A percentile compares a stretch with the other conserved stretches of the same genome.
phyloP scores from a whole-genome alignment of 148 eudicot species.

The Diospyros kaki region DNA sequence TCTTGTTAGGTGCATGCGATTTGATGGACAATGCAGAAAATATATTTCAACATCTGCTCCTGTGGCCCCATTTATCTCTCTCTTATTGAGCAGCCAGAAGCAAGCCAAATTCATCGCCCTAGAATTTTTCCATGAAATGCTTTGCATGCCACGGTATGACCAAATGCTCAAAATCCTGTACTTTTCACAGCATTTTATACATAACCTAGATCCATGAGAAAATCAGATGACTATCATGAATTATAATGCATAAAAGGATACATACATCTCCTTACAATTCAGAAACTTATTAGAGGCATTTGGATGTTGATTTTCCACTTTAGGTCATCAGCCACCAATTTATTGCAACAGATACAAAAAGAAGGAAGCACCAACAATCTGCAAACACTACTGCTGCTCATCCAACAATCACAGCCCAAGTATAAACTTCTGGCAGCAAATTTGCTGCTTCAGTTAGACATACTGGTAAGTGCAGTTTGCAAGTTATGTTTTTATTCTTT shows the following conservation, averaged over 20 bases:
- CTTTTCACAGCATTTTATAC: neutral
- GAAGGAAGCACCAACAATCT: conserved; percentile 31
- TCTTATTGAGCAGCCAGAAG: conserved; percentile 38
- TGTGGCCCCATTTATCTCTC: conserved; percentile 29
- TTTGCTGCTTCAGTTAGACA: conserved; percentile 43
- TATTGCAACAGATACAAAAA: conserved; percentile 38
- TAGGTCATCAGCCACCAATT: conserved; percentile 37
- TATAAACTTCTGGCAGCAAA: conserved; percentile 51
- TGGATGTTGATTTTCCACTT: neutral
- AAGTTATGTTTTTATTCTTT: conserved; percentile 1
- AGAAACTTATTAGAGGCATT: conserved; percentile 5
- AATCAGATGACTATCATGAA: neutral
- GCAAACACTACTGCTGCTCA: conserved; percentile 28
- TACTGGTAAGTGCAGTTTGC: conserved; percentile 28
- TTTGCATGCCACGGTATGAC: conserved; percentile 43
- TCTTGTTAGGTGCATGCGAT: conserved; percentile 42
- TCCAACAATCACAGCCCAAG: conserved; percentile 34
- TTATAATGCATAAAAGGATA: neutral
- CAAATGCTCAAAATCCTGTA: neutral
- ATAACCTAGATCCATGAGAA: conserved; percentile 1
- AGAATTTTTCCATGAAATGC: conserved; percentile 50
- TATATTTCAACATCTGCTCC: conserved; percentile 30
- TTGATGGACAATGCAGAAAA: conserved; percentile 47
- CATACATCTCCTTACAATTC: neutral
- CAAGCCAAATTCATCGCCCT: conserved; percentile 35